These are phyloP conservation scores for barley (Hordeum vulgare) DNA, from an alignment of 176 grass and related monocot genomes.

Conservation along the genomic window MorexV3_pseudomolecules_assembly NC_058522.1:567103693-567104192, in stretches of 20 bases:
- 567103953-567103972: conserved; percentile 4
- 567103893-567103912: neutral
- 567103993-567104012: neutral
- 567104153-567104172: too few species aligned
- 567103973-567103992: neutral
- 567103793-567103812: neutral
- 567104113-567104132: too few species aligned
- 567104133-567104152: too few species aligned
- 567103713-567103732: conserved; percentile 96
- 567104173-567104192: too few species aligned
- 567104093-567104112: too few species aligned
- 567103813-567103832: neutral
- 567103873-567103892: neutral
- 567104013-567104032: neutral
- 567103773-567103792: neutral
- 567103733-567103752: conserved; percentile 31
- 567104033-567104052: neutral
- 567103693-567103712: conserved; percentile 40
- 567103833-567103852: neutral
- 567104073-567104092: neutral
- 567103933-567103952: neutral
- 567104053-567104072: neutral
- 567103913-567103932: neutral
- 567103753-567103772: neutral
- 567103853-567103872: neutral